A percentile compares a stretch with the other conserved stretches of the same genome.
Conservation (phyloP, 1,284 basidiomycete species). For the Ustilago shanxiensis region DNA sequence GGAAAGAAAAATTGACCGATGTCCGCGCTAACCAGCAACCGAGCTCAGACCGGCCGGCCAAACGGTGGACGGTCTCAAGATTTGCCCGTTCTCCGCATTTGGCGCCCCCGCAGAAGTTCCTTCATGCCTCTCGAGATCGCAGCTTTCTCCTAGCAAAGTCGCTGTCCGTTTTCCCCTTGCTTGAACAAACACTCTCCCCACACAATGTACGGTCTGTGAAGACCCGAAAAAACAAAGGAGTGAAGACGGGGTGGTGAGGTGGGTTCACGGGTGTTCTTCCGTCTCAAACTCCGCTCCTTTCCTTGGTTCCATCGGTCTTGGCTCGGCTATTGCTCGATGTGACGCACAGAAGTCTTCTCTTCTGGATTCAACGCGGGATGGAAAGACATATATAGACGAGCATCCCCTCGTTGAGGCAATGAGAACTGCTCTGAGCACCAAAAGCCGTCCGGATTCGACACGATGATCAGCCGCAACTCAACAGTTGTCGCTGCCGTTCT, state of each 20-base stretch:
- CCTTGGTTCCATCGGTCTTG: neutral
- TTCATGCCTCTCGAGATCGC: neutral
- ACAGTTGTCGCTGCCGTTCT: constrained; percentile 10
- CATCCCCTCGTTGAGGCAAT: neutral
- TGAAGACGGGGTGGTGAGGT: neutral
- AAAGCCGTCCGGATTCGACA: neutral
- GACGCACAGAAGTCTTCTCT: neutral
- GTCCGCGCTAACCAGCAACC: neutral
- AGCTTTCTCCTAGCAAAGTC: neutral
- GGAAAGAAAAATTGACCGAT: neutral
- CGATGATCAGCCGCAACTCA: constrained; percentile 15
- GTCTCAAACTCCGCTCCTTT: constrained; percentile 1
- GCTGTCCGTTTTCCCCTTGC: neutral
- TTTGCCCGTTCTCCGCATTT: constrained; percentile 7
- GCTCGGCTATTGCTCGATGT: constrained; percentile 6
- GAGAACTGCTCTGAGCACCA: neutral
- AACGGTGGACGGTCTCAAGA: neutral
- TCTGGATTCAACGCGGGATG: neutral
- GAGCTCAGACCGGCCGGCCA: neutral
- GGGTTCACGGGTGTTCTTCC: neutral
- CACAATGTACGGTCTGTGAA: neutral
- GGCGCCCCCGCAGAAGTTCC: neutral
- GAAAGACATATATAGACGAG: neutral
- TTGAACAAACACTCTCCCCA: neutral
- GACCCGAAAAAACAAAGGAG: neutral